These are phyloP conservation scores for Globomyces sp. DNA, from an alignment of 371 early-diverging fungal genomes.

Conservation along the genomic window DNA sequence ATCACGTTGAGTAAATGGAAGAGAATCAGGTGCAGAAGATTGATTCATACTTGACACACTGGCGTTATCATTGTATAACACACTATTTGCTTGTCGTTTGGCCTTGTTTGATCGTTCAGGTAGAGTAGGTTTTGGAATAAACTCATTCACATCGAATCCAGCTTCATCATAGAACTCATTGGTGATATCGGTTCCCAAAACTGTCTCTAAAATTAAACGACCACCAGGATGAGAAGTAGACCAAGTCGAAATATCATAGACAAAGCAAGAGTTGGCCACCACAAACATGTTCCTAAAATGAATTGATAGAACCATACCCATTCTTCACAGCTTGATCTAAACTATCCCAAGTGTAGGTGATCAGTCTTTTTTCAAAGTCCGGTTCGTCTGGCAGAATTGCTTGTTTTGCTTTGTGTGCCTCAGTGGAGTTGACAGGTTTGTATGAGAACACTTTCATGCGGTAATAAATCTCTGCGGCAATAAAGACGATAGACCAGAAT, in stretches of 20 bases:
- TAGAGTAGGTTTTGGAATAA: conserved; percentile 18
- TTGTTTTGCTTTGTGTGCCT: background rate
- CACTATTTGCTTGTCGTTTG: background rate
- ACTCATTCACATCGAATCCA: conserved; percentile 28
- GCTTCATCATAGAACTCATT: conserved; percentile 33
- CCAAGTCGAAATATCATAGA: conserved; percentile 29
- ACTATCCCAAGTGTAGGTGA: conserved; percentile 8
- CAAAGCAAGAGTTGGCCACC: conserved; percentile 21
- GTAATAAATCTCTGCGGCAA: conserved; percentile 5
- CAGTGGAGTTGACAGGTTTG: background rate
- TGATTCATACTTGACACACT: too few relatives aligned
- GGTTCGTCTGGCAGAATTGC: conserved; percentile 1
- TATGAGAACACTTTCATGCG: background rate
- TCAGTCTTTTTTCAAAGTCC: too few relatives aligned
- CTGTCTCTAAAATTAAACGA: conserved; percentile 22
- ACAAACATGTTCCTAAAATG: conserved; percentile 13
- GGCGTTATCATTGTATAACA: too few relatives aligned
- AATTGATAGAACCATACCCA: background rate
- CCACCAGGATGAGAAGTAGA: conserved; percentile 30
- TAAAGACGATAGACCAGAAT: conserved; percentile 3
- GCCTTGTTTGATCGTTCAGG: background rate
- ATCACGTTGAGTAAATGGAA: conserved; percentile 17
- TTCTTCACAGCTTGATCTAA: background rate
- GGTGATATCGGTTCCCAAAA: conserved; percentile 33
- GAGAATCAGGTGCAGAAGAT: conserved; percentile 8